Conservation (phyloP, 331 rosid species). For the Arachis monticola region DNA sequence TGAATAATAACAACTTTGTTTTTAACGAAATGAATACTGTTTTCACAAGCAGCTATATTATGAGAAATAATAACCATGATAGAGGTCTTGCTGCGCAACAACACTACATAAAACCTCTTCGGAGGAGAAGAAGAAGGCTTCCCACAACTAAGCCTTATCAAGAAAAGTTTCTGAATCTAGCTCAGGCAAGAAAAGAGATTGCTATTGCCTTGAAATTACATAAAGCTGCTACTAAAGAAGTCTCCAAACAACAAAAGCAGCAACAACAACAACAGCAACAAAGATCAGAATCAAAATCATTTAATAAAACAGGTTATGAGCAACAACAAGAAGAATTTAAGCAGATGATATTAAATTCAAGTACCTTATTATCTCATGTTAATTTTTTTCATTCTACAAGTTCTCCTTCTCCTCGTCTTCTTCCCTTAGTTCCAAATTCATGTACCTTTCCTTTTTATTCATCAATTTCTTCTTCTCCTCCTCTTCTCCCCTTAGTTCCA, state of each 20-base stretch:
- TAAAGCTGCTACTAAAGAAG: slow-evolving; percentile 77
- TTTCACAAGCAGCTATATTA: slow-evolving; percentile 25
- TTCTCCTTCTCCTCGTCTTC: slow-evolving; percentile 4
- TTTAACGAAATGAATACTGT: slow-evolving; percentile 11
- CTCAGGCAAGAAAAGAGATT: slow-evolving; percentile 92
- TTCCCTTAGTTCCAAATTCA: slow-evolving; percentile 46
- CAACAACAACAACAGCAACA: slow-evolving; percentile 37
- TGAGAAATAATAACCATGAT: slow-evolving; percentile 32
- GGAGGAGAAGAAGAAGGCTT: slow-evolving; percentile 82
- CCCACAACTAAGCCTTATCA: slow-evolving; percentile 73
- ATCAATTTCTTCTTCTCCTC: slow-evolving; percentile 27
- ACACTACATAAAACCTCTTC: slow-evolving; percentile 65
- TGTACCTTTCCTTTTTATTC: slow-evolving; percentile 11
- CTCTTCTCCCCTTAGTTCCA: slow-evolving; percentile 38
- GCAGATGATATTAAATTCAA: slow-evolving; percentile 52
- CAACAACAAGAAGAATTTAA: slow-evolving; percentile 50
- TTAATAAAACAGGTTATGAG: slow-evolving; percentile 44
- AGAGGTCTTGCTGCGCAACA: slow-evolving; percentile 44
- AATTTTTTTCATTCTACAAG: slow-evolving; percentile 22
- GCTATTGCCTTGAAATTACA: slow-evolving; percentile 81
- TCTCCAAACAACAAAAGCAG: slow-evolving; percentile 47
- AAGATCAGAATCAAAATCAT: slow-evolving; percentile 25
- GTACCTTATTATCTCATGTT: slow-evolving; percentile 28
- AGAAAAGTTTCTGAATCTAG: slow-evolving; percentile 83
- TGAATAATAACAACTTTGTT: slow-evolving; percentile 32